Conservation (phyloP, 1,284 basidiomycete genomes). For the Hortiboletus rubellus region DNA sequence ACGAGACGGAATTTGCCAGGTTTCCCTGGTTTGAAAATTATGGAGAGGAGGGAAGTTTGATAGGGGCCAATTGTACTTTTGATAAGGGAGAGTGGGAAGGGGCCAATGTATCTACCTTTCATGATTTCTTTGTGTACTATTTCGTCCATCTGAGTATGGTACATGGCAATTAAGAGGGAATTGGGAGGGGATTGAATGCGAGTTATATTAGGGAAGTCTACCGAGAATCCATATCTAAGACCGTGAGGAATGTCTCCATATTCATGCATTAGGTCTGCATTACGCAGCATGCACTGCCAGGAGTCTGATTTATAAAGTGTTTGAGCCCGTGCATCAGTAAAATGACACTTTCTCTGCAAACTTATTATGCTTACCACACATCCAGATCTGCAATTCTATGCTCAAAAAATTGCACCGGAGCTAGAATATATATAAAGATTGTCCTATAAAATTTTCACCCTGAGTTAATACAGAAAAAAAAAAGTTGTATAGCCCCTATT, state of each 20-base stretch:
- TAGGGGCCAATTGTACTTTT: neutral
- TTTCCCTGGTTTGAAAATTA: constrained; percentile 1
- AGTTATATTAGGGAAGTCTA: neutral
- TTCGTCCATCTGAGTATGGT: neutral
- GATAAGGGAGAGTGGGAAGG: neutral
- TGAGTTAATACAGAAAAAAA: no score
- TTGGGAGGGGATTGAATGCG: neutral
- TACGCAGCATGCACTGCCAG: no score
- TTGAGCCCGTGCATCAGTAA: neutral
- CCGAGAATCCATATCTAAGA: neutral
- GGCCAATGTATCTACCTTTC: constrained; percentile 10
- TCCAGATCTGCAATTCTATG: no score
- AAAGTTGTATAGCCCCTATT: no score
- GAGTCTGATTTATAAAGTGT: no score
- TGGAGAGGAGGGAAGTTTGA: constrained; percentile 1
- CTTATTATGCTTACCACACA: no score
- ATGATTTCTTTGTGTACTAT: constrained; percentile 2
- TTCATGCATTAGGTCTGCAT: neutral
- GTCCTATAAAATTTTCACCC: no score
- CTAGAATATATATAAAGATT: no score
- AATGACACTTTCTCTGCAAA: no score
- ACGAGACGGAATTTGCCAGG: neutral
- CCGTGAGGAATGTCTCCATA: neutral
- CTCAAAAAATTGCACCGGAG: no score
- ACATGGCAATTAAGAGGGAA: neutral